These are phyloP conservation scores for Colletotrichum sp. DNA, from an alignment of 2,329 filamentous ascomycete genomes.

Conservation along the genomic window DNA sequence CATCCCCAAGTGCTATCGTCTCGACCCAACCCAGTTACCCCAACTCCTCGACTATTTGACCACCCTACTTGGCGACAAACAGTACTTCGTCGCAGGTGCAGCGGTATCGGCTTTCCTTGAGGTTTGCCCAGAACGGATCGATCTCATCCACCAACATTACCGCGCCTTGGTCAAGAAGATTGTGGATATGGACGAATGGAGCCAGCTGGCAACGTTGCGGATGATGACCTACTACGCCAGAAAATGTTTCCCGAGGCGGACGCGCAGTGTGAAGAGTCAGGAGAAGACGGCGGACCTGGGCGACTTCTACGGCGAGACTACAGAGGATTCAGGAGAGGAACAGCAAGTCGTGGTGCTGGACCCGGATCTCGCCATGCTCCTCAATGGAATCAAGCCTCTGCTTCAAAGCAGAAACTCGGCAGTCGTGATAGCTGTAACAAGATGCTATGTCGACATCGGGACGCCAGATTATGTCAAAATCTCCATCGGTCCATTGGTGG, in stretches of 20 bases:
- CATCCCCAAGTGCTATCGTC: constrained; percentile 92
- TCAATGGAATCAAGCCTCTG: constrained; percentile 82
- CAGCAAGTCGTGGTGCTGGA: constrained; percentile 71
- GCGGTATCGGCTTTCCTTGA: constrained; percentile 90
- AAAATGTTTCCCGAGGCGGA: constrained; percentile 82
- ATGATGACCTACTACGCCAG: constrained; percentile 86
- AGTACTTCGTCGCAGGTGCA: constrained; percentile 96
- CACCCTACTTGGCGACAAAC: constrained; percentile 82
- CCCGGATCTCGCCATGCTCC: constrained; percentile 80
- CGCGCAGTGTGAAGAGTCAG: constrained; percentile 56
- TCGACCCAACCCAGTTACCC: constrained; percentile 85
- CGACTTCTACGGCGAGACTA: constrained; percentile 81
- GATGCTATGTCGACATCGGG: constrained; percentile 85
- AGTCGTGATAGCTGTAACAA: constrained; percentile 85
- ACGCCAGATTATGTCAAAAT: constrained; percentile 76
- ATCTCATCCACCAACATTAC: constrained; percentile 92
- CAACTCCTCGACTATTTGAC: constrained; percentile 84
- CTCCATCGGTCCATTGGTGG: constrained; percentile 83
- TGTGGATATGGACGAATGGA: constrained; percentile 99
- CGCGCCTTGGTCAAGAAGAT: constrained; percentile 84
- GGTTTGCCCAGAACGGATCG: constrained; percentile 84
- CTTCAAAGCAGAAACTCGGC: constrained; percentile 92
- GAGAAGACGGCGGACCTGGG: constrained; percentile 53
- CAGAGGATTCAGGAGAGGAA: constrained; percentile 43
- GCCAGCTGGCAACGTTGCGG: constrained; percentile 82